A percentile compares a stretch with the other conserved stretches of the same genome.
These are phyloP conservation scores for Tricholoma sp. DNA, from an alignment of 768 basidiomycete genomes.

Conservation along the genomic window DNA sequence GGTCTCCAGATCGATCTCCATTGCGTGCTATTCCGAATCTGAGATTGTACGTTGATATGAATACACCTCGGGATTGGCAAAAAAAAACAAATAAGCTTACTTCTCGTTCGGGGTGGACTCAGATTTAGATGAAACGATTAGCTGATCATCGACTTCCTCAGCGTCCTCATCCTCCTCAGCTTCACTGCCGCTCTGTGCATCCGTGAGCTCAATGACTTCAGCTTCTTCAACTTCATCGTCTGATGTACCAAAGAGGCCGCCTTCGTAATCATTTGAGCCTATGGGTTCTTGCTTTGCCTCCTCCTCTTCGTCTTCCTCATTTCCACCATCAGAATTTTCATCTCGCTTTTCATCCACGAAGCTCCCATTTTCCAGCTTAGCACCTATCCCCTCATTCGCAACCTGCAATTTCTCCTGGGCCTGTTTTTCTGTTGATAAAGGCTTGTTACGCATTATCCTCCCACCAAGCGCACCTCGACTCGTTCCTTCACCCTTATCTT, in stretches of 20 bases:
- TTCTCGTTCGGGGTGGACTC: not conserved
- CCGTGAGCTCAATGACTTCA: not conserved
- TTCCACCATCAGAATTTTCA: not conserved
- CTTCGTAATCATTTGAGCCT: constrained; percentile 1
- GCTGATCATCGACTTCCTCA: not conserved
- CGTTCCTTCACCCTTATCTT: constrained; percentile 8
- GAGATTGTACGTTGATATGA: not conserved
- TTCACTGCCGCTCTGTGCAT: not conserved
- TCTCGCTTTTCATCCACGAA: not conserved
- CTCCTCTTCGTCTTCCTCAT: not conserved
- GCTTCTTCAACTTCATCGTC: not conserved
- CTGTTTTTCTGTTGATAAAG: not conserved
- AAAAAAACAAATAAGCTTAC: not conserved
- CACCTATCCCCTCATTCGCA: not conserved
- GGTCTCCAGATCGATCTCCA: not conserved
- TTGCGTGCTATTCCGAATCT: not conserved
- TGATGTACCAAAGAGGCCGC: not conserved
- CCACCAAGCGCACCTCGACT: not conserved
- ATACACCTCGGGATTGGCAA: not conserved
- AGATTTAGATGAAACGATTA: not conserved
- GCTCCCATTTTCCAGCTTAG: not conserved
- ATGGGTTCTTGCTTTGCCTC: not conserved
- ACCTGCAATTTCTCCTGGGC: not conserved
- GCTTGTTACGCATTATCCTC: not conserved
- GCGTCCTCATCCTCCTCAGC: not conserved